Evolutionary conservation across 768 basidiomycete species (phyloP).

Genomic region (Podaxis sp.): DNA sequence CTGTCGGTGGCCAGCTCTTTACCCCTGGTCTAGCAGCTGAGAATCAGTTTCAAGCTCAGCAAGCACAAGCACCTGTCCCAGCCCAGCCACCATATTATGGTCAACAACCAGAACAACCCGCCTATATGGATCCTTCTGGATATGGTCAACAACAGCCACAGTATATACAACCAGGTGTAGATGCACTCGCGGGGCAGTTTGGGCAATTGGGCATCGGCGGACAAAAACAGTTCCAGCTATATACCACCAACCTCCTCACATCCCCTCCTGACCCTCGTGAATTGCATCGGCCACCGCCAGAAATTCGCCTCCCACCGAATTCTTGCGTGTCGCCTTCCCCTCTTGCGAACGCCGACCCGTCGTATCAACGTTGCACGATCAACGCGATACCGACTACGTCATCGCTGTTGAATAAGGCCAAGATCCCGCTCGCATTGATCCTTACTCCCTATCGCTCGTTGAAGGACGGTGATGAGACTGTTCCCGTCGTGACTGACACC

Average conservation of each 20-base stretch:
- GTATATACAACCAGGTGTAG: too few species aligned
- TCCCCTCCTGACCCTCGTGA: too few species aligned
- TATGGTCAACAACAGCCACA: too few species aligned
- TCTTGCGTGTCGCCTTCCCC: conserved; percentile 76
- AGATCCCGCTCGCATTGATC: conserved; percentile 85
- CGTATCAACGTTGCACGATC: conserved; percentile 88
- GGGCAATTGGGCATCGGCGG: too few species aligned
- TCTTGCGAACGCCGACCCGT: conserved; percentile 79
- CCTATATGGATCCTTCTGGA: conserved; percentile 36
- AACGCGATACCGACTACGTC: conserved; percentile 92
- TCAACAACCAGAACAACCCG: conserved; percentile 38
- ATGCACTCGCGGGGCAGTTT: too few species aligned
- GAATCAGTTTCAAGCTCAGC: conserved; percentile 63
- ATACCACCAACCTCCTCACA: too few species aligned
- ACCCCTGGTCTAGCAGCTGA: conserved; percentile 79
- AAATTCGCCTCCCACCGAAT: conserved; percentile 66
- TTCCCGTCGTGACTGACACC: conserved; percentile 89
- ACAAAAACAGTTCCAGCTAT: too few species aligned
- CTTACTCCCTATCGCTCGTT: conserved; percentile 88
- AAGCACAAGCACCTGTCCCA: conserved; percentile 35
- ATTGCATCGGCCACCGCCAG: too few species aligned
- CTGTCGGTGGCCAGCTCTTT: conserved; percentile 59
- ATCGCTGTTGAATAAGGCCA: conserved; percentile 82
- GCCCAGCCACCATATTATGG: conserved; percentile 38
- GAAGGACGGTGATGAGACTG: conserved; percentile 76